Evolutionary conservation across 352 stramenopile genomes (phyloP), one percentile per base, ranked within the genome.

Genomic region (Stramenopiles sp.): DNA sequence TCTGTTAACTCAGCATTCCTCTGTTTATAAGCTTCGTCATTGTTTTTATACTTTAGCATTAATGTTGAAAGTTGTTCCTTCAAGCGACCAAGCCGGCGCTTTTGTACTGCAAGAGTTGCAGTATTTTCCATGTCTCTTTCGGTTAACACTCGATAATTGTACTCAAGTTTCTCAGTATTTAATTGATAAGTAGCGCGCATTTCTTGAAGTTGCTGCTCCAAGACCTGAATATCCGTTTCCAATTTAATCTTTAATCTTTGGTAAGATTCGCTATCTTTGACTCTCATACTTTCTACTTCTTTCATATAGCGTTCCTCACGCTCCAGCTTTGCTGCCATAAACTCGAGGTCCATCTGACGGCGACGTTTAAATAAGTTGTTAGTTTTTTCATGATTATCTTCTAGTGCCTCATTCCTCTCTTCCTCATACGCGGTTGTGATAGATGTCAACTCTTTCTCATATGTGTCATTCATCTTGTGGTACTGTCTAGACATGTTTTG

Each of bases 91-190:
- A 89, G 48, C 48, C 87, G 84, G 38, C 68, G 60, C 55, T 91
- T 91, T 47, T 89, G 74, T 48, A 83, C 64, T 15, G 56, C 64
- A 18, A 87, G 45, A 5, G 68, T 85, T 12, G 63, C 68, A 22
- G 63, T 83, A 54, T 91, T 91, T 38, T 91, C 75, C 61, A 79
- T 80, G 43, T 91, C 73, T 8, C 71, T 57, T 43, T 90, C 73
- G 0, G 67, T 88, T 5, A 91, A 58, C 3, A 91, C 71, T 18
- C 72, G 60, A 52, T 85, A 90, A 46, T 90, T 90, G 55, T 90
- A 90, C 53, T 90, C 74, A 36, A 90, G 62, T 47, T 90, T 90
- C 44, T 90, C 74, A 4, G 71, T 89, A 46, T 90, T 90, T 42
- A 90, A 64, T 46, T 84, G 68, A 48, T 90, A 90, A 19, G 71